A percentile compares a stretch with the other conserved stretches of the same genome.
These are phyloP conservation scores for Xanthoconium separans DNA, from an alignment of 1,284 basidiomycete genomes.

Conservation along the genomic window DNA sequence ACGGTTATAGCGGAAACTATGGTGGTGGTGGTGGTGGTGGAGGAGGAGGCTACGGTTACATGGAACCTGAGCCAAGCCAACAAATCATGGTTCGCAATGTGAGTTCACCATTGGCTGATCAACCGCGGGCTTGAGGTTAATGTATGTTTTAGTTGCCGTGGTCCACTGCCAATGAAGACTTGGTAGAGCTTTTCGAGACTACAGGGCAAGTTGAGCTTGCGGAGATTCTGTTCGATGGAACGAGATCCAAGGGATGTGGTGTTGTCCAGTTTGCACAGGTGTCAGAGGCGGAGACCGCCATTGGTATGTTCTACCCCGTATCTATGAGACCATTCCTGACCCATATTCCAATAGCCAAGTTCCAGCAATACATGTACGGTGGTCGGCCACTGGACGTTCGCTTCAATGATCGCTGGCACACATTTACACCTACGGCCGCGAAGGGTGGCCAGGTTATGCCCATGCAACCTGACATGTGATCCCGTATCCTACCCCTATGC, in stretches of 20 bases:
- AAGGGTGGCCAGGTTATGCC: constrained; percentile 75
- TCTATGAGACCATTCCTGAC: background rate
- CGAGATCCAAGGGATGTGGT: constrained; percentile 90
- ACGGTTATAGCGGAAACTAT: constrained; percentile 32
- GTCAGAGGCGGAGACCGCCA: constrained; percentile 89
- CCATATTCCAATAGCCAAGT: constrained; percentile 62
- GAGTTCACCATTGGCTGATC: constrained; percentile 40
- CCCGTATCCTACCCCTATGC: background rate
- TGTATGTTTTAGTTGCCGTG: constrained; percentile 74
- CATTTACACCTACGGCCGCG: constrained; percentile 80
- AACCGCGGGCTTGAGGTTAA: background rate
- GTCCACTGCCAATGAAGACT: constrained; percentile 98
- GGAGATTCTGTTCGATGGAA: constrained; percentile 90
- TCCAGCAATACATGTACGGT: constrained; percentile 90
- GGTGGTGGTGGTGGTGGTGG: constrained; percentile 35
- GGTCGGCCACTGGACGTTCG: constrained; percentile 84
- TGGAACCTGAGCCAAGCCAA: constrained; percentile 79
- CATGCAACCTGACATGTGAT: constrained; percentile 49
- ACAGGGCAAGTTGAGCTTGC: constrained; percentile 93
- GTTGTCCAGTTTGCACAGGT: constrained; percentile 94
- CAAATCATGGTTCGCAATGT: constrained; percentile 99
- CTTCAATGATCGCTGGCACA: constrained; percentile 92
- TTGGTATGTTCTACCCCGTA: constrained; percentile 50
- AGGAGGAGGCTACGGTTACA: constrained; percentile 30
- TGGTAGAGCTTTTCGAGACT: constrained; percentile 97